These are phyloP conservation scores for Melaleuca alternifolia DNA, from an alignment of 345 rosid genomes.

Conservation along the genomic window DNA sequence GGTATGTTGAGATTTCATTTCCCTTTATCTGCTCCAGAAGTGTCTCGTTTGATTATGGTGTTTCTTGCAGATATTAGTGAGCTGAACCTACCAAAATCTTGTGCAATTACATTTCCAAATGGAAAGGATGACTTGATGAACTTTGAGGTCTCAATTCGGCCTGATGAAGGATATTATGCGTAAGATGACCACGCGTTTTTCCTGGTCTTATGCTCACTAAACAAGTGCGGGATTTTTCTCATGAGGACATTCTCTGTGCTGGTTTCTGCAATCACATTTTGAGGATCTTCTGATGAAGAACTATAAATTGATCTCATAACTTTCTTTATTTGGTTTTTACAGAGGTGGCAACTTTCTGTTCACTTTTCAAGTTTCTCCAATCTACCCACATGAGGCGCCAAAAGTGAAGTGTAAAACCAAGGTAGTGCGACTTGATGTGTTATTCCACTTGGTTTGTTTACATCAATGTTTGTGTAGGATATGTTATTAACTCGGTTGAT, in stretches of 20 bases:
- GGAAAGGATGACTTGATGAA: conserved; percentile 83
- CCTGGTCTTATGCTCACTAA: background rate
- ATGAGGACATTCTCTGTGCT: background rate
- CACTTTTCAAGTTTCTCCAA: conserved; percentile 78
- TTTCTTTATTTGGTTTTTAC: background rate
- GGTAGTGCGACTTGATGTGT: conserved; percentile 22
- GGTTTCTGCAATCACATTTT: background rate
- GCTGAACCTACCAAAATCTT: conserved; percentile 65
- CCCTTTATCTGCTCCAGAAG: background rate
- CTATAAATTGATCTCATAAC: background rate
- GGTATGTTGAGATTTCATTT: background rate
- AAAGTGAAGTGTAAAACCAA: conserved; percentile 98
- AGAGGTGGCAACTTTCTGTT: conserved; percentile 83
- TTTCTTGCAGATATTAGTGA: conserved; percentile 51
- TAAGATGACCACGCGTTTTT: conserved; percentile 17
- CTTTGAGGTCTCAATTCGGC: conserved; percentile 68
- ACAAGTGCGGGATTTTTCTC: background rate
- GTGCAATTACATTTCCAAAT: conserved; percentile 57
- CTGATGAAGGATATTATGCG: conserved; percentile 84
- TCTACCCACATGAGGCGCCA: conserved; percentile 95
- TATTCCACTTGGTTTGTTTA: background rate
- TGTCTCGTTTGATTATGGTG: background rate
- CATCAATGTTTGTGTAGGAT: background rate
- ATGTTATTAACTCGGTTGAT: background rate
- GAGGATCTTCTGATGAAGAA: background rate